Base-by-base conservation (phyloP, 345 rosid species). In the Acer campestre region DNA sequence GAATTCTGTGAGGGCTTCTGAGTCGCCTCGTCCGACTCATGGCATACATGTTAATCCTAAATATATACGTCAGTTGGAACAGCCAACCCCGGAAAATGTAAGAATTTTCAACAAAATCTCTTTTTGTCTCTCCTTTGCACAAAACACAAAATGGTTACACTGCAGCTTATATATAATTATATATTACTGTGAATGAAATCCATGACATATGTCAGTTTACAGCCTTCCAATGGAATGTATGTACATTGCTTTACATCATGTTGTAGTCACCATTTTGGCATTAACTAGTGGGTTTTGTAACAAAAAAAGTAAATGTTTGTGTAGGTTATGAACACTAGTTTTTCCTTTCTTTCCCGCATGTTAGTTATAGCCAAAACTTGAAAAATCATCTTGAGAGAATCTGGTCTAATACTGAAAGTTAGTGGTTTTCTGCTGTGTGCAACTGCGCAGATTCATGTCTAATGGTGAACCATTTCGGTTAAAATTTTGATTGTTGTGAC, bases 31-130 rank as follows among this genome's bases (percentile, higher is more conserved):
- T 71, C 93, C 96, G 79, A 73, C 90, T 10, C 92, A 92, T 84
- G 92, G 98, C 78, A 97, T 97, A 77, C 99, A 97, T 90, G 98
- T 97, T 80, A 97, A 97, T 80, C 98, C 99, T 13, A 94, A 94
- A 84, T 97, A 97, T 71, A 81, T 97, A 64, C 93, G 96, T 67
- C 97, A 90, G 84, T 68, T 90, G 85, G 97, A 94, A 23, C 90
- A 86, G 72, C 79, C 94, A 72, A 82, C 86, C 51, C 78, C 85
- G 7, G 93, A 97, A 72, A 89, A 64, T 85, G 99, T 97, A 92
- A 88, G 96, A 20, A 65, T 68, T 80, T 79, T 79, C 56, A 31
- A 58, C 78, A 58, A 62, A 23, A 61, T 23, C 75, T 31, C 67
- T 14, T 22, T 40, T 70, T 68, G 22, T 59, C 14, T 17, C 25